A percentile compares a stretch with the other conserved stretches of the same genome.
These are phyloP conservation scores for Scleromitrula shiraiana DNA, from an alignment of 2,329 filamentous ascomycete species.

Conservation along the genomic window DNA sequence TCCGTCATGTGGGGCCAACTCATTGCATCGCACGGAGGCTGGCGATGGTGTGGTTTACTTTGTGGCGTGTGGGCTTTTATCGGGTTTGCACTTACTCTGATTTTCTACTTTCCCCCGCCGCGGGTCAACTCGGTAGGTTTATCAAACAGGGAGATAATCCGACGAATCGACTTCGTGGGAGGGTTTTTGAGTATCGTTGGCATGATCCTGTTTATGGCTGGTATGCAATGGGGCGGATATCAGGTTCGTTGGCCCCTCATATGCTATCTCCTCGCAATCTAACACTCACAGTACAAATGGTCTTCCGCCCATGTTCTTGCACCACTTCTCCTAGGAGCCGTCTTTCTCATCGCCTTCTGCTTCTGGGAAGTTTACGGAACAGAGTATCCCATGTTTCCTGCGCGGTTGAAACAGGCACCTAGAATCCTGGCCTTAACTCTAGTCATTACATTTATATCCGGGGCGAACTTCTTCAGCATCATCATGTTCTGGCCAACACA, in stretches of 20 bases:
- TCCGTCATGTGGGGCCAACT: constrained; percentile 53
- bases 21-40: constrained; percentile 38
- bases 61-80: constrained; percentile 44
- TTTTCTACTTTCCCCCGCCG: constrained; percentile 47
- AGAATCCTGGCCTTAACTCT: constrained; percentile 44
- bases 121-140: constrained; percentile 35
- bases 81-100: constrained; percentile 41
- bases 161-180: constrained; percentile 42
- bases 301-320: constrained; percentile 45
- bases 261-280: too few relatives aligned
- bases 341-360: constrained; percentile 40
- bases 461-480: constrained; percentile 39
- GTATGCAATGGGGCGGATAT: constrained; percentile 49
- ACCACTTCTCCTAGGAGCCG: constrained; percentile 42
- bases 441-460: constrained; percentile 50
- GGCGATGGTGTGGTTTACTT: constrained; percentile 48
- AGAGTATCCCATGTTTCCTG: constrained; percentile 36
- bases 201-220: constrained; percentile 43
- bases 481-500: constrained; percentile 53
- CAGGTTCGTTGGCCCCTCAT: constrained; percentile 24
- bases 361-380: constrained; percentile 46
- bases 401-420: constrained; percentile 48
- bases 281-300: constrained; percentile 51
- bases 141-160: constrained; percentile 33
- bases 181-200: constrained; percentile 42